These are phyloP conservation scores for Pythium rhizo-oryzae DNA, from an alignment of 352 stramenopile genomes.

Conservation along the genomic window DNA sequence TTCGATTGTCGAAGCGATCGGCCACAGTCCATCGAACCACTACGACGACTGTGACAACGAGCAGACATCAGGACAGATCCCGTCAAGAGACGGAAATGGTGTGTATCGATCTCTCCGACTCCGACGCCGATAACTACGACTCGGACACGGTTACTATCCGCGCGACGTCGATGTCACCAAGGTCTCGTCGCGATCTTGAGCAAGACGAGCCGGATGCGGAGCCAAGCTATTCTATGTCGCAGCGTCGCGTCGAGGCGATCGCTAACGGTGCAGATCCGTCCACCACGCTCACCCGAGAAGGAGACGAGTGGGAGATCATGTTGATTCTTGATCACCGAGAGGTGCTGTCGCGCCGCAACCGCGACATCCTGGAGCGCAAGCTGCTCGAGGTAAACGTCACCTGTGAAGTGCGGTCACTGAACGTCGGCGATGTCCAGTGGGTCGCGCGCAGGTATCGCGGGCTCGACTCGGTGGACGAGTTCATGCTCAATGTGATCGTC, in stretches of 20 bases:
- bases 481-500: conserved; percentile 84
- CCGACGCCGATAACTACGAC: conserved; percentile 25
- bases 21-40: background rate
- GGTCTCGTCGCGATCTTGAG: background rate
- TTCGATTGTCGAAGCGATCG: background rate
- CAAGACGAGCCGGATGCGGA: conserved; percentile 14
- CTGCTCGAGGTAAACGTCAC: conserved; percentile 76
- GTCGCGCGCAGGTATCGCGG: conserved; percentile 55
- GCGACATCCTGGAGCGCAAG: conserved; percentile 76
- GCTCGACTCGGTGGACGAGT: conserved; percentile 33
- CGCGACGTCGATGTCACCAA: conserved; percentile 19
- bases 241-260: background rate
- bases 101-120: conserved; percentile 50
- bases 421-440: conserved; percentile 83
- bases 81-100: conserved; percentile 8
- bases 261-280: background rate
- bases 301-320: conserved; percentile 76
- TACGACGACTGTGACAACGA: background rate
- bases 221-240: background rate
- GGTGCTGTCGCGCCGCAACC: conserved; percentile 71
- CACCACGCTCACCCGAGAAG: conserved; percentile 26
- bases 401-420: conserved; percentile 78
- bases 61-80: background rate
- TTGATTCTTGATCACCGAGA: conserved; percentile 84
- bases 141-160: conserved; percentile 26